Evolutionary conservation across 176 grass and related monocot genomes (phyloP).

Genomic region (Musa acuminata): DNA sequence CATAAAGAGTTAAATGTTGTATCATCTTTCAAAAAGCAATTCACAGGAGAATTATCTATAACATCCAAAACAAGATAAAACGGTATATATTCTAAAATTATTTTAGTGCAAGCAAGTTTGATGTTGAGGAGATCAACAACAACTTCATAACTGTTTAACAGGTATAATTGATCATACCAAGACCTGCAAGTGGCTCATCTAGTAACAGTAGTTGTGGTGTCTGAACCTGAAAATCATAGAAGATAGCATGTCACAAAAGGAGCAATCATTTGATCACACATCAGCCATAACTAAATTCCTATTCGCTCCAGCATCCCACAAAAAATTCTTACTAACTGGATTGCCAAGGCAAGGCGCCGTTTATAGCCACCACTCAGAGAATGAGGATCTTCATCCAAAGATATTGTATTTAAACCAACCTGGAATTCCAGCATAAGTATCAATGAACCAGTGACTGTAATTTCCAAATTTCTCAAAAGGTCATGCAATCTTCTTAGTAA

Average conservation of each 20-base stretch:
- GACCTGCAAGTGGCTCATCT: constrained; percentile 79
- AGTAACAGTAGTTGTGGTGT: constrained; percentile 78
- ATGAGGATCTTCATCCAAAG: constrained; percentile 69
- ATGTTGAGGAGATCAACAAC: not conserved
- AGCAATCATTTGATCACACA: not conserved
- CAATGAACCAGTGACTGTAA: not conserved
- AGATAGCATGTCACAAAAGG: not conserved
- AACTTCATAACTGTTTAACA: not conserved
- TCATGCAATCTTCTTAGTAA: not conserved
- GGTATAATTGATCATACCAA: constrained; percentile 31
- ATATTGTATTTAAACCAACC: constrained; percentile 67
- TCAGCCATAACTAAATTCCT: not conserved
- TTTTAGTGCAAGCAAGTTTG: too few relatives aligned
- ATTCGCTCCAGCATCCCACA: not conserved
- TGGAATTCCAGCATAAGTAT: constrained; percentile 16
- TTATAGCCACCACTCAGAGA: constrained; percentile 86
- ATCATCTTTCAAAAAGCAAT: too few relatives aligned
- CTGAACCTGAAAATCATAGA: constrained; percentile 55
- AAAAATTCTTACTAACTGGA: constrained; percentile 60
- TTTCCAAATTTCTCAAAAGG: constrained; percentile 2
- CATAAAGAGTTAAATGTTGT: not conserved
- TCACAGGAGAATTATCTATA: too few relatives aligned
- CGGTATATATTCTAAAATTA: too few relatives aligned
- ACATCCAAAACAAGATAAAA: too few relatives aligned
- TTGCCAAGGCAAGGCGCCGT: constrained; percentile 66